A percentile compares a stretch with the other conserved stretches of the same genome.
These are phyloP conservation scores for Yarrowia alimentaria DNA, from an alignment of 805 yeast genomes.

Conservation along the genomic window DNA sequence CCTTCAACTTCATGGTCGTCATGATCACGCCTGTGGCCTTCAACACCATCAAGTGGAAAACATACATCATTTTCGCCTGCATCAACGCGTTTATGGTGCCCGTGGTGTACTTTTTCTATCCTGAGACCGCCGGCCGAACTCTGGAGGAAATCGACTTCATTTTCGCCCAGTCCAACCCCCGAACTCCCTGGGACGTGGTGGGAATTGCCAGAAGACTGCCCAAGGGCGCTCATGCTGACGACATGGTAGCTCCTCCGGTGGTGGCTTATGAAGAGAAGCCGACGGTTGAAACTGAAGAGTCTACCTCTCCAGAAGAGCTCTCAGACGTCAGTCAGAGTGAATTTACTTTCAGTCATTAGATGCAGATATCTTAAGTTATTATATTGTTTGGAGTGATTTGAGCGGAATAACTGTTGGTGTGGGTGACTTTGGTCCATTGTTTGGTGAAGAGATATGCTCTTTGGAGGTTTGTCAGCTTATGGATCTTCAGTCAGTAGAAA, in stretches of 20 bases:
- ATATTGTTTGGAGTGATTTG: no score
- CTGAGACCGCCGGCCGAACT: constrained; percentile 16
- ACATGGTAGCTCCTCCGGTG: no score
- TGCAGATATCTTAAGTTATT: no score
- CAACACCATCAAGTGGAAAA: constrained; percentile 16
- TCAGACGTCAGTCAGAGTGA: no score
- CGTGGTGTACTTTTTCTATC: constrained; percentile 16
- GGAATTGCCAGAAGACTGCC: constrained; percentile 41
- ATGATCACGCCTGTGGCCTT: constrained; percentile 25
- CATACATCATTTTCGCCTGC: constrained; percentile 20
- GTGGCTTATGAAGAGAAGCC: neutral
- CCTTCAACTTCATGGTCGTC: constrained; percentile 17
- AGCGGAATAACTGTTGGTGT: no score
- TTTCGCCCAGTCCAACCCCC: constrained; percentile 35
- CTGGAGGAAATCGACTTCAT: constrained; percentile 19
- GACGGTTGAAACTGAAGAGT: neutral
- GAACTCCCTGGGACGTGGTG: constrained; percentile 48
- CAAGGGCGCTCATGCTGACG: no score
- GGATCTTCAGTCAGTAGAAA: no score
- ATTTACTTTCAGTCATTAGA: no score
- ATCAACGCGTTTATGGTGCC: constrained; percentile 25
- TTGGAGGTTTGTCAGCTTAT: no score
- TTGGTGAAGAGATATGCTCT: no score
- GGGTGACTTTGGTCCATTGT: no score
- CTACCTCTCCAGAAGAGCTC: no score